Percentiles rank a stretch among this genome's conserved stretches.
Conservation (phyloP, 139 green algal genomes). For the Medakamo hakoo region DNA sequence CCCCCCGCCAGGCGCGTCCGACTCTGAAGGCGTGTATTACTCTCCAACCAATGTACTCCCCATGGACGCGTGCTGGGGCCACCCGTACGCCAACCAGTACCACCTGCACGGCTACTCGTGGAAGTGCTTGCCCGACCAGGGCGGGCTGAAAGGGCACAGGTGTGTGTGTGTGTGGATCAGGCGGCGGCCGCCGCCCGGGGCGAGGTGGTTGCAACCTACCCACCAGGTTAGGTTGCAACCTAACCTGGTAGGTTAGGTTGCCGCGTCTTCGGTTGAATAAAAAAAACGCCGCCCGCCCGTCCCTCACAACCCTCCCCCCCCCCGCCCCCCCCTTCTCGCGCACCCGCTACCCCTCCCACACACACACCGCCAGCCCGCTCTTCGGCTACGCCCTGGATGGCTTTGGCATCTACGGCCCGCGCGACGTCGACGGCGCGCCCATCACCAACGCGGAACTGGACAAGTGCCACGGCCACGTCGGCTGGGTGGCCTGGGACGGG, state of each 20-base stretch:
- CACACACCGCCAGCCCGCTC: too few relatives aligned
- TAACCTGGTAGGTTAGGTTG: too few relatives aligned
- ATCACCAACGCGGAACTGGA: background rate
- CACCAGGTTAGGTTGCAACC: too few relatives aligned
- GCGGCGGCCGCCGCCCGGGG: too few relatives aligned
- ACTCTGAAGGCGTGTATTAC: background rate
- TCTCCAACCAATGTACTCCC: background rate
- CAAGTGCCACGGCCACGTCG: background rate
- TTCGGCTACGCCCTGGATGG: background rate
- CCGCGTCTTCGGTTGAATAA: too few relatives aligned
- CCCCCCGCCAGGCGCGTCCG: too few relatives aligned
- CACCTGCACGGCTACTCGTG: background rate
- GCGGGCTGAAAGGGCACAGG: background rate
- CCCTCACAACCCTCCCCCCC: too few relatives aligned
- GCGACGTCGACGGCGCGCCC: background rate
- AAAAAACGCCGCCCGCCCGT: too few relatives aligned
- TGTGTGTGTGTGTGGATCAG: too few relatives aligned
- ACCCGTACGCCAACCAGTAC: background rate
- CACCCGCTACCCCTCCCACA: too few relatives aligned
- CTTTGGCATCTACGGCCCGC: background rate
- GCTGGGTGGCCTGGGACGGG: background rate
- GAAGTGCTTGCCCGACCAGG: background rate
- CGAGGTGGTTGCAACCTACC: too few relatives aligned
- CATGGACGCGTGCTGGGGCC: background rate
- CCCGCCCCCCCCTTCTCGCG: too few relatives aligned